These are phyloP conservation scores for Acacia acuminata DNA, from an alignment of 306 rosid genomes.

Conservation along the genomic window DNA sequence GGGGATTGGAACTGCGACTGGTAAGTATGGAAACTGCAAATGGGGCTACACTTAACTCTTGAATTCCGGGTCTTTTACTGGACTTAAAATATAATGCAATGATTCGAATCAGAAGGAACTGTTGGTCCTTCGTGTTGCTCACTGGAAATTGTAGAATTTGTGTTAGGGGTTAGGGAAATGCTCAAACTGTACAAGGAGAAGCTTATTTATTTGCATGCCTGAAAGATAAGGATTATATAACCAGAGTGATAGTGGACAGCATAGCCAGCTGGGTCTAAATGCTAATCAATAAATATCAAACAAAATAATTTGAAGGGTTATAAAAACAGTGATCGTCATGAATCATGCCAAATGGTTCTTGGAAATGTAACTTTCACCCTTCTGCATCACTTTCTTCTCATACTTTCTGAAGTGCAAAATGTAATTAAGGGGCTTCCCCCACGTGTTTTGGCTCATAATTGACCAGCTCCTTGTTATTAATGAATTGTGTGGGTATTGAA, in stretches of 20 bases:
- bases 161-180: constrained; percentile 17
- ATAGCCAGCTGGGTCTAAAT: constrained; percentile 28
- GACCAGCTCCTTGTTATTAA: constrained; percentile 20
- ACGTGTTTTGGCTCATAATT: constrained; percentile 14
- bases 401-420: neutral
- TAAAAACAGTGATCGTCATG: neutral
- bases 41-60: constrained; percentile 1
- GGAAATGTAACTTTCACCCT: constrained; percentile 1
- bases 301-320: neutral
- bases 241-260: neutral
- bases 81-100: constrained; percentile 1
- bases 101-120: constrained; percentile 18
- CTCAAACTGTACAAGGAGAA: constrained; percentile 18
- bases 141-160: constrained; percentile 9
- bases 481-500: constrained; percentile 2
- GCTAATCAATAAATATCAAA: constrained; percentile 4
- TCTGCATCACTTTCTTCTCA: neutral
- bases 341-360: neutral
- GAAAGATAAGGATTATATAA: neutral
- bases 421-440: neutral
- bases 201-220: neutral
- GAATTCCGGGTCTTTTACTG: constrained; percentile 3
- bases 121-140: constrained; percentile 24
- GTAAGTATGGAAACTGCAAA: constrained; percentile 36
- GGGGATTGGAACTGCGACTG: constrained; percentile 97